A percentile compares a stretch with the other conserved stretches of the same genome.
phyloP scores from a whole-genome alignment of 805 yeast species.

The Dipodascopsis tothii region DNA sequence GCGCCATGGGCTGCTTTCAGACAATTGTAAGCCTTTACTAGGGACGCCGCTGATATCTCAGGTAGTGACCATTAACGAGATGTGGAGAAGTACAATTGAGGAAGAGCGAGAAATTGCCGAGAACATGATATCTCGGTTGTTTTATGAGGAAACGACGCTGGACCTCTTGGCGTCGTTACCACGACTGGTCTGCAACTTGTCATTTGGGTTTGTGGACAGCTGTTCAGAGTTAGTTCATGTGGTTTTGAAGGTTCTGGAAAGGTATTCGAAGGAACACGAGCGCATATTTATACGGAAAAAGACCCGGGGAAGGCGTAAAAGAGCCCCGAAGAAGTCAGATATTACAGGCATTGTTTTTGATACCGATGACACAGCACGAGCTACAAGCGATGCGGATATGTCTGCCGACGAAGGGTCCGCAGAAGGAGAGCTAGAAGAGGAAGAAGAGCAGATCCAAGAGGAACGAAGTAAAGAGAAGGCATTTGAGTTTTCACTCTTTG shows the following conservation, averaged over 20 bases:
- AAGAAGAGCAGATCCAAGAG: slow-evolving; percentile 20
- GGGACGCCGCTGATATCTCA: neutral
- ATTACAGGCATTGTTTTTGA: too few species aligned
- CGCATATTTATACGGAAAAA: slow-evolving; percentile 41
- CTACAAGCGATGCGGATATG: slow-evolving; percentile 28
- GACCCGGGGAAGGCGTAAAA: slow-evolving; percentile 25
- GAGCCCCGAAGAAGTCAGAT: too few species aligned
- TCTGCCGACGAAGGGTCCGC: slow-evolving; percentile 30
- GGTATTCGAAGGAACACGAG: slow-evolving; percentile 51
- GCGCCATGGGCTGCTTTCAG: slow-evolving; percentile 58
- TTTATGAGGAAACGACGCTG: slow-evolving; percentile 55
- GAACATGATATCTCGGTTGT: slow-evolving; percentile 59
- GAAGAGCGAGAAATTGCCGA: slow-evolving; percentile 49
- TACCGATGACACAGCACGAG: slow-evolving; percentile 18
- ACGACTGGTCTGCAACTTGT: slow-evolving; percentile 48
- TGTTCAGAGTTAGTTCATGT: slow-evolving; percentile 59
- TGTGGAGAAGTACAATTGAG: slow-evolving; percentile 37
- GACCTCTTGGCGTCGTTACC: slow-evolving; percentile 54
- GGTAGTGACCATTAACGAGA: slow-evolving; percentile 33
- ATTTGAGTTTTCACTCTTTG: slow-evolving; percentile 41
- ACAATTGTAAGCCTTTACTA: slow-evolving; percentile 41
- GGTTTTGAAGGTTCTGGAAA: slow-evolving; percentile 59
- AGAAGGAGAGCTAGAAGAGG: slow-evolving; percentile 17
- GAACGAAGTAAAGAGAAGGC: slow-evolving; percentile 39
- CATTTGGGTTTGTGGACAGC: slow-evolving; percentile 54